phyloP scores from a whole-genome alignment of 805 yeast species.

The Cephaloascus albidus region DNA sequence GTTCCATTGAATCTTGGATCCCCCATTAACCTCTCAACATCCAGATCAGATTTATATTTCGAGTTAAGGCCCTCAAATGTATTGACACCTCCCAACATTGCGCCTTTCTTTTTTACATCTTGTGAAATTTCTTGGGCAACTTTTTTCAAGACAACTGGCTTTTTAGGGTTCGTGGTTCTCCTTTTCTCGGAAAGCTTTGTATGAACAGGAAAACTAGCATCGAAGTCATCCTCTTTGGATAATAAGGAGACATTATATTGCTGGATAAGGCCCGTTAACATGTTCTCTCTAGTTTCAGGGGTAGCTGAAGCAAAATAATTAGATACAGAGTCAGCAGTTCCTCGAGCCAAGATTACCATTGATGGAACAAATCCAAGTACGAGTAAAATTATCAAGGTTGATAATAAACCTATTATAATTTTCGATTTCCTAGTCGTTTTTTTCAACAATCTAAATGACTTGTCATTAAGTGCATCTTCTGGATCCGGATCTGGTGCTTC shows the following conservation, averaged over 20 bases:
- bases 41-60: conserved; percentile 20
- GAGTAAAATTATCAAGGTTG: conserved; percentile 6
- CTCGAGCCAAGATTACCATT: conserved; percentile 16
- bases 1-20: conserved; percentile 16
- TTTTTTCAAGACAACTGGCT: neutral
- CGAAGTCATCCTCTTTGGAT: neutral
- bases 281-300: conserved; percentile 10
- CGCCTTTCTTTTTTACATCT: conserved; percentile 3
- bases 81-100: conserved; percentile 5
- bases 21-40: conserved; percentile 25
- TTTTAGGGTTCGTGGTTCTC: conserved; percentile 2
- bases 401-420: neutral
- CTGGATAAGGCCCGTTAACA: conserved; percentile 6
- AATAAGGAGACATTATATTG: neutral
- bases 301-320: conserved; percentile 17
- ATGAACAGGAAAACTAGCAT: neutral
- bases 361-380: conserved; percentile 12
- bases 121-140: neutral
- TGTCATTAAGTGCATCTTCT: neutral
- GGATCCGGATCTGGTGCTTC: neutral
- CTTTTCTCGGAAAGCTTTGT: conserved; percentile 6
- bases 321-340: conserved; percentile 15
- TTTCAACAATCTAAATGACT: neutral
- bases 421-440: neutral
- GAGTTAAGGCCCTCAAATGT: conserved; percentile 16